Base-by-base conservation (phyloP, 495 filamentous ascomycete genomes). In the Neohortaea acidophila region DNA sequence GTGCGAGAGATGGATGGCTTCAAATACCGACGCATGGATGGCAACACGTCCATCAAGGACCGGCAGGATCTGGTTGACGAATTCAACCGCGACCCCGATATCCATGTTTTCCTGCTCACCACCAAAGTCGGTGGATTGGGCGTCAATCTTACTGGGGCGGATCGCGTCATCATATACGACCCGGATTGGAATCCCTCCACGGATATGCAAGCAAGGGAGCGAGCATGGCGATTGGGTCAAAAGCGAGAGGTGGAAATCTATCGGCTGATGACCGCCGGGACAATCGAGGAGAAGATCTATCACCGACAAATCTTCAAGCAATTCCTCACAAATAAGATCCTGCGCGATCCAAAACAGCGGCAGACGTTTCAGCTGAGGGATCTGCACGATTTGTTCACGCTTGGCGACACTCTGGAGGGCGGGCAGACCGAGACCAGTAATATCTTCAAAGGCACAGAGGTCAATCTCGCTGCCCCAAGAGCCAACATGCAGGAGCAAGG, bases 241-340 rank as follows among this genome's bases (percentile, higher is more conserved):
- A 94, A 86, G 53, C 75, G 77, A 33, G 81, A 92, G 31, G 89
- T 97, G 14, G 85, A 78, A 0, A 85, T 97, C 21, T 97, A 89
- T 56, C 79, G 89, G 18, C 65, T 97, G 26, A 85, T 97, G 80
- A 89, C 83, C n/a, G 82, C 84, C 2, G 86, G 87, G 12, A 94
- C 89, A 0, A 96, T 97, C 22, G 89, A 97, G 52, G 89, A 97
- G 59, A 96, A 96, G 66, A 94, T 97, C 27, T 96, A 94, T 41
- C 89, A 96, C 55, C 79, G 89, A 4, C 89, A 97, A 57, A 83
- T 97, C 34, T 96, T 85, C 62, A 97, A 97, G 57, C 85, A 93
- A 47, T 92, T 93, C 51, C 63, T 97, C 21, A 81, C 81, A 6
- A 87, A 93, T 60, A 97, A 97, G 54, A 85, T 97, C 9, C 56